Base-by-base conservation (phyloP, 2,329 filamentous ascomycete genomes). In the Diaporthe eres region DNA sequence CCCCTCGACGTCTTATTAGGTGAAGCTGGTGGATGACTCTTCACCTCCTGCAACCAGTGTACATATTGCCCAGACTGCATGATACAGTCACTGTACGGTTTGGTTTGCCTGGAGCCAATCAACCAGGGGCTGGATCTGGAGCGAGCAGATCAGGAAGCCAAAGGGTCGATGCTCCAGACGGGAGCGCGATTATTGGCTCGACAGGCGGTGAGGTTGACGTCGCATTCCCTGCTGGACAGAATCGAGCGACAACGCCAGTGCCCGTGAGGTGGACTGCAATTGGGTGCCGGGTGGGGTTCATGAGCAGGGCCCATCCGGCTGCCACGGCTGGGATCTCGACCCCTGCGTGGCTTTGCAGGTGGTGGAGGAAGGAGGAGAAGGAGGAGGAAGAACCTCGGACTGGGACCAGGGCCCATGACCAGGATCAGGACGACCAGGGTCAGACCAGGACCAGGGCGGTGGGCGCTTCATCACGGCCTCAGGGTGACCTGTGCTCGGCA, bases 171-270 rank as follows among this genome's bases (percentile, higher is more conserved):
- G 65, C 28, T 28, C 47, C 31, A 19, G 49, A 53, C 65, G 65
- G 65, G 49, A 65, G 58, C 58, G 58, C 71, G 71, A 72, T 75
- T 63, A 75, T 77, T 77, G 75, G 75, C n/a, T 65, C 63, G 74
- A 73, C 74, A 77, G 70, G 76, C 76, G 76, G 76, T 77, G 76
- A 68, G 57, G 57, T 75, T 58, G 71, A 65, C 57, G 55, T 53
- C 31, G 61, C 70, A 68, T 53, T 68, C 60, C 74, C 74, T 75
- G 58, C 68, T 71, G 74, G 60, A 31, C 47, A 75, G 70, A 53
- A 57, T 57, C 76, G 72, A 75, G 70, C 42, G 70, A 68, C 63
- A 68, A 51, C 70, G 57, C 65, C 68, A 65, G 57, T 75, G 47
- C 42, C 70, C 39, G 42, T 28, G 37, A 72, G 51, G 55, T 57